Percentiles rank a stretch among this genome's conserved stretches.
phyloP scores from a whole-genome alignment of 305 asterid species.

The Salvia sclarea region DNA sequence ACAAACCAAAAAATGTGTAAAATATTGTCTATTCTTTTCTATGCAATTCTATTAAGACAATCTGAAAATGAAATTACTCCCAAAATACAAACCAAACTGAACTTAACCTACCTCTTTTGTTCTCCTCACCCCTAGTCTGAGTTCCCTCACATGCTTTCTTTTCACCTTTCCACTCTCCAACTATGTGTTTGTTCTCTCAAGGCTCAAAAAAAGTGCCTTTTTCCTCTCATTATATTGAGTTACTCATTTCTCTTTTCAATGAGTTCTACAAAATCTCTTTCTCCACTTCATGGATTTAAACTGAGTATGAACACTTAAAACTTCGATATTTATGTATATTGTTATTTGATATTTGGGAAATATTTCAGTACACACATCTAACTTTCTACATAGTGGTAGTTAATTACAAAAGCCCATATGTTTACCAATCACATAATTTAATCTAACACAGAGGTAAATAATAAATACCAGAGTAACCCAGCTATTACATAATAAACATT shows the following conservation, averaged over 20 bases:
- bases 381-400: not conserved
- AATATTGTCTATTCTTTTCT: not conserved
- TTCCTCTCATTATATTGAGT: not conserved
- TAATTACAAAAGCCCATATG: conserved; percentile 24
- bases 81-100: not conserved
- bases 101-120: not conserved
- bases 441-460: not conserved
- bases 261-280: not conserved
- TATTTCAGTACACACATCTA: not conserved
- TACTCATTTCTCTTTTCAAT: not conserved
- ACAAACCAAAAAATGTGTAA: not conserved
- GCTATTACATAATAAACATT: conserved; percentile 5
- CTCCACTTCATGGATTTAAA: not conserved
- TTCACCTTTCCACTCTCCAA: not conserved
- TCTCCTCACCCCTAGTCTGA: not conserved
- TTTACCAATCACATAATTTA: conserved; percentile 9
- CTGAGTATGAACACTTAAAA: not conserved
- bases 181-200: conserved; percentile 11
- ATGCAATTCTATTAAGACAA: not conserved
- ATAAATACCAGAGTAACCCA: conserved; percentile 9
- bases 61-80: not conserved
- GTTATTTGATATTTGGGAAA: not conserved
- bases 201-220: not conserved
- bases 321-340: not conserved
- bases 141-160: not conserved